Percentiles rank a stretch among this genome's conserved stretches.
phyloP scores from a whole-genome alignment of 768 basidiomycete species.

The Zangia roseola region DNA sequence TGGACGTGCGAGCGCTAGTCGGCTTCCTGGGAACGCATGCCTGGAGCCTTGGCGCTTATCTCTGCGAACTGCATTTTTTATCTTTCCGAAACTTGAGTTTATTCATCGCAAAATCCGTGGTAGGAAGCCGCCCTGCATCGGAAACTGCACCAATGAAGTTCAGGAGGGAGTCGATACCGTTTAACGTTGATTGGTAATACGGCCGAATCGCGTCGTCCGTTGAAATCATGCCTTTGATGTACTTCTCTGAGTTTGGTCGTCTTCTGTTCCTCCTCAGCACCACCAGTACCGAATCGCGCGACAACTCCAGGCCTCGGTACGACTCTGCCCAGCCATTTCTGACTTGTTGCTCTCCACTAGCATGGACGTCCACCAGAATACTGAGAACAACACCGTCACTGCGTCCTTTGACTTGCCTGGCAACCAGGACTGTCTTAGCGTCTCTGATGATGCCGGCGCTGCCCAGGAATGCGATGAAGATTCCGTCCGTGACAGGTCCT shows the following conservation, averaged over 20 bases:
- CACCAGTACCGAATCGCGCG: slow-evolving; percentile 9
- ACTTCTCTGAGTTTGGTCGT: slow-evolving; percentile 42
- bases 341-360: slow-evolving; percentile 24
- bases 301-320: slow-evolving; percentile 34
- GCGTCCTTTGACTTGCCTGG: slow-evolving; percentile 62
- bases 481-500: slow-evolving; percentile 43
- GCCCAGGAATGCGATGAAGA: slow-evolving; percentile 34
- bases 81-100: too few relatives aligned
- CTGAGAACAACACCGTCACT: slow-evolving; percentile 45
- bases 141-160: too few relatives aligned
- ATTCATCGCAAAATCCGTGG: too few relatives aligned
- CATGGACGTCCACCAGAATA: slow-evolving; percentile 55
- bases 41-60: too few relatives aligned
- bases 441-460: slow-evolving; percentile 48
- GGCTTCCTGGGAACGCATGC: too few relatives aligned
- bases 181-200: too few relatives aligned
- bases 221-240: too few relatives aligned
- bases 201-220: too few relatives aligned
- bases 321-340: not conserved
- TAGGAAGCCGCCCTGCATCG: too few relatives aligned
- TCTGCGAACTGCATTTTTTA: too few relatives aligned
- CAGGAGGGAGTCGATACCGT: too few relatives aligned
- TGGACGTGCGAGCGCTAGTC: too few relatives aligned
- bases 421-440: slow-evolving; percentile 45
- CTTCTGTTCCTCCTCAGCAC: slow-evolving; percentile 24